phyloP scores from a whole-genome alignment of 768 basidiomycete genomes.

The Podaxis sp. region DNA sequence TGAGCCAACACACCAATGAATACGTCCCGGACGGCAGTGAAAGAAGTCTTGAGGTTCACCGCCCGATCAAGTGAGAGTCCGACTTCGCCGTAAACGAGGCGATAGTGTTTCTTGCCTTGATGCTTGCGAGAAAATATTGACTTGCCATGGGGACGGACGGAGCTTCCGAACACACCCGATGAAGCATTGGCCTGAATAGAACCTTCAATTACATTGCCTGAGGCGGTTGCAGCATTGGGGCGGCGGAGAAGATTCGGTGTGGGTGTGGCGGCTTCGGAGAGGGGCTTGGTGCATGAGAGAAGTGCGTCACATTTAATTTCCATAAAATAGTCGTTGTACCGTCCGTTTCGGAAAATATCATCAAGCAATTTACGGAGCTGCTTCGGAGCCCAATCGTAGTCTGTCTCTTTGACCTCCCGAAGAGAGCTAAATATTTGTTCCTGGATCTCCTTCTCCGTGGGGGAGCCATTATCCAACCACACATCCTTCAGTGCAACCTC shows the following conservation, averaged over 20 bases:
- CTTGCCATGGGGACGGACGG: background rate
- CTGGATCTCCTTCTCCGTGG: slow-evolving; percentile 20
- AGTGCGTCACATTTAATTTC: background rate
- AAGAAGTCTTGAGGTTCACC: slow-evolving; percentile 18
- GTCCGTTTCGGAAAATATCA: background rate
- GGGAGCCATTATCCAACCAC: slow-evolving; percentile 17
- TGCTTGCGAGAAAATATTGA: background rate
- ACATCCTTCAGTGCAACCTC: slow-evolving; percentile 20
- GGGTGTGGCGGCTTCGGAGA: background rate
- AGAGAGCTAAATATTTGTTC: slow-evolving; percentile 14
- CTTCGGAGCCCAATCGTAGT: background rate
- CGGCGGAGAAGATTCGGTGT: background rate
- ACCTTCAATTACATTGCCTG: background rate
- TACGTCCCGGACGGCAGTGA: background rate
- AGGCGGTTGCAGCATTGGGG: background rate
- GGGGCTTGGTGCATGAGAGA: background rate
- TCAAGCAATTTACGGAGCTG: background rate
- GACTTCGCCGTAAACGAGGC: background rate
- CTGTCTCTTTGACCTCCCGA: background rate
- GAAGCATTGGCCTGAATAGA: background rate
- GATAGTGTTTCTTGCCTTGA: background rate
- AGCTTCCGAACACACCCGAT: background rate
- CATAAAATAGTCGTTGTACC: slow-evolving; percentile 5
- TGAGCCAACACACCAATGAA: background rate
- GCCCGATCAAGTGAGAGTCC: slow-evolving; percentile 26